phyloP scores from a whole-genome alignment of 805 yeast species.

The Saccharomycopsis lassenensis region DNA sequence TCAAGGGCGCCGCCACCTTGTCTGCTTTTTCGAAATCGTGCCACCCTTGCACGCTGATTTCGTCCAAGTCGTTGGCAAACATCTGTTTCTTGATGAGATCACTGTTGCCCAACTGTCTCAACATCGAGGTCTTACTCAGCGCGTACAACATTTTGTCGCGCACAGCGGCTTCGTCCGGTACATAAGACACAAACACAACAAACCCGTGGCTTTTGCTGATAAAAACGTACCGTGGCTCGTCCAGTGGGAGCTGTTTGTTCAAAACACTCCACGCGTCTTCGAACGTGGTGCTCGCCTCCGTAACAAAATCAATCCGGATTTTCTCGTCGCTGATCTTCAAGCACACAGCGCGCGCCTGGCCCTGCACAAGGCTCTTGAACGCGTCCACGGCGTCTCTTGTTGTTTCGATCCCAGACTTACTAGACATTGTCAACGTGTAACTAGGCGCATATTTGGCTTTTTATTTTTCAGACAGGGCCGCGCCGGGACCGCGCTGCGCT shows the following conservation, averaged over 20 bases:
- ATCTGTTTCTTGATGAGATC: slow-evolving; percentile 25
- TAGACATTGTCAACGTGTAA: too few relatives aligned
- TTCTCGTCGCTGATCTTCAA: slow-evolving; percentile 24
- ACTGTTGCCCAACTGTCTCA: slow-evolving; percentile 60
- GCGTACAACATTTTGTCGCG: slow-evolving; percentile 90
- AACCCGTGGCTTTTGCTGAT: slow-evolving; percentile 26
- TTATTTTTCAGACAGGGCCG: too few relatives aligned
- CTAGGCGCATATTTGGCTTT: too few relatives aligned
- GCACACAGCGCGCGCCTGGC: slow-evolving; percentile 23
- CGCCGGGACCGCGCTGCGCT: too few relatives aligned
- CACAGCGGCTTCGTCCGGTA: slow-evolving; percentile 79
- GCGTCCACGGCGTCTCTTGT: slow-evolving; percentile 21
- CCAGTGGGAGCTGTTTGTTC: slow-evolving; percentile 22
- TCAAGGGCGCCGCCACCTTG: slow-evolving; percentile 35
- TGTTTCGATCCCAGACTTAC: slow-evolving; percentile 49
- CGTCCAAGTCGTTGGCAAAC: slow-evolving; percentile 47
- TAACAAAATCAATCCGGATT: slow-evolving; percentile 26
- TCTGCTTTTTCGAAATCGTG: slow-evolving; percentile 28
- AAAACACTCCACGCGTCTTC: slow-evolving; percentile 29
- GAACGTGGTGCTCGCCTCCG: slow-evolving; percentile 25
- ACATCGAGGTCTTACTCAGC: slow-evolving; percentile 68
- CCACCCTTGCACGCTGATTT: slow-evolving; percentile 41
- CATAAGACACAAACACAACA: slow-evolving; percentile 61
- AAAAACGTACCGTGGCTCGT: slow-evolving; percentile 41
- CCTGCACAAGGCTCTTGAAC: slow-evolving; percentile 32